phyloP scores from a whole-genome alignment of 2,329 filamentous ascomycete genomes.

The Ophiostoma ips region DNA sequence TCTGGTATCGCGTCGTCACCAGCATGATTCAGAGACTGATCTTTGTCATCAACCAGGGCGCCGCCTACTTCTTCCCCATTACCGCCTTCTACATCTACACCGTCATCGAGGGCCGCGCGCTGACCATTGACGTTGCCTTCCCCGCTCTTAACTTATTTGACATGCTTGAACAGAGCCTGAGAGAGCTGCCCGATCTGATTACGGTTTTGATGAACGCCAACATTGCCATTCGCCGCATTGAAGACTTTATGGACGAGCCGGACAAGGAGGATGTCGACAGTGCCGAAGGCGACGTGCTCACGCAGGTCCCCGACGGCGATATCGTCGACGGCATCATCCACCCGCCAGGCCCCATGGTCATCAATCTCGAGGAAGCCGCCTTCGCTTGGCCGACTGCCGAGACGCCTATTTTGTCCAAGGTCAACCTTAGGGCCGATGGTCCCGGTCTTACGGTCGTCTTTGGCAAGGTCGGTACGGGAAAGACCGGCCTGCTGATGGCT shows the following conservation, averaged over 20 bases:
- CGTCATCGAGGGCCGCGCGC: constrained; percentile 47
- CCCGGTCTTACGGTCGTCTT: constrained; percentile 41
- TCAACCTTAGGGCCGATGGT: constrained; percentile 30
- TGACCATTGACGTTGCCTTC: constrained; percentile 74
- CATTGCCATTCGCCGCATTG: constrained; percentile 70
- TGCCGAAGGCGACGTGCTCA: constrained; percentile 17
- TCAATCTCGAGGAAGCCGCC: constrained; percentile 48
- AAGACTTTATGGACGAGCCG: constrained; percentile 75
- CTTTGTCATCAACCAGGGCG: constrained; percentile 53
- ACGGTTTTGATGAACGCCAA: constrained; percentile 66
- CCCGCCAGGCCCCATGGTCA: constrained; percentile 21
- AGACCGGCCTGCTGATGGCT: constrained; percentile 45
- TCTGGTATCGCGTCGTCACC: constrained; percentile 50
- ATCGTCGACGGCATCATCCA: constrained; percentile 4
- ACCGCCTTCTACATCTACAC: constrained; percentile 75
- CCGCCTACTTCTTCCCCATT: constrained; percentile 63
- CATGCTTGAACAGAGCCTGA: constrained; percentile 59
- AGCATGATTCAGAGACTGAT: constrained; percentile 51
- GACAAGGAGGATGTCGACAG: constrained; percentile 47
- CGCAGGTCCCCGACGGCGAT: not conserved
- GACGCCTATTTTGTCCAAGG: constrained; percentile 33
- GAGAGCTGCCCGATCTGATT: constrained; percentile 61
- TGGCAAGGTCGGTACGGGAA: constrained; percentile 47
- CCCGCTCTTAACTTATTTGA: constrained; percentile 71
- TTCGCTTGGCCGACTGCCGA: constrained; percentile 67